Conservation (phyloP, 2,329 filamentous ascomycete species). For the Diaporthe ilicicola region DNA sequence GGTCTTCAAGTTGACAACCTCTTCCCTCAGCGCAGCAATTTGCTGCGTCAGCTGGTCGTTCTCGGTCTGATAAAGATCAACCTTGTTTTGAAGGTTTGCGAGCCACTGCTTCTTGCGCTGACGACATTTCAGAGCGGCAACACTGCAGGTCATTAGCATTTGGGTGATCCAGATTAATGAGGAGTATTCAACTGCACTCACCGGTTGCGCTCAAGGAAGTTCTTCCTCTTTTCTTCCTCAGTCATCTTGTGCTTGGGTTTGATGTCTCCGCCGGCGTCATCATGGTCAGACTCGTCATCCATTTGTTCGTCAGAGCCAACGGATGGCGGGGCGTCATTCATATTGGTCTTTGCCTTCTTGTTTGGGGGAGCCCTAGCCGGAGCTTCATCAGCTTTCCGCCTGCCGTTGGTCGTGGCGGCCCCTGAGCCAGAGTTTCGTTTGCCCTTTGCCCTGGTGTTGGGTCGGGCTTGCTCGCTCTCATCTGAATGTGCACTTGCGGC, state of each 20-base stretch:
- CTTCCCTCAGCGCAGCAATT: conserved; percentile 85
- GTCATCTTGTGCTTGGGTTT: conserved; percentile 86
- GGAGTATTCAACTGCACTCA: conserved; percentile 54
- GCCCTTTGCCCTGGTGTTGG: conserved; percentile 70
- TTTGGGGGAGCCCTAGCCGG: conserved; percentile 66
- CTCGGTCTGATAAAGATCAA: conserved; percentile 90
- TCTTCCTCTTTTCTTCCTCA: conserved; percentile 97
- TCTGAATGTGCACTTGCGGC: conserved; percentile 76
- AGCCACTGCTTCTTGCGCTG: conserved; percentile 99
- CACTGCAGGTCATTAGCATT: conserved; percentile 59
- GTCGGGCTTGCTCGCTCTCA: conserved; percentile 73
- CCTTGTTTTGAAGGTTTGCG: conserved; percentile 91
- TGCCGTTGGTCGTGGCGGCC: conserved; percentile 63
- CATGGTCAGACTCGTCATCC: conserved; percentile 57
- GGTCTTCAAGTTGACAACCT: conserved; percentile 94
- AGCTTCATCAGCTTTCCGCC: conserved; percentile 80
- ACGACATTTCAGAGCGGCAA: conserved; percentile 94
- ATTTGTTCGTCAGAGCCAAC: conserved; percentile 41
- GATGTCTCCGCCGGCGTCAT: conserved; percentile 65
- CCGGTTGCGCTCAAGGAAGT: conserved; percentile 96
- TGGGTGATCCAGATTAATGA: not conserved
- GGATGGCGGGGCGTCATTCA: conserved; percentile 40
- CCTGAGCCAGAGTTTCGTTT: conserved; percentile 67
- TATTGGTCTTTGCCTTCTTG: conserved; percentile 76
- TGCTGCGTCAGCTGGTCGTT: conserved; percentile 88